These are phyloP conservation scores for Myxozyma melibiosi DNA, from an alignment of 805 yeast genomes.

Conservation along the genomic window DNA sequence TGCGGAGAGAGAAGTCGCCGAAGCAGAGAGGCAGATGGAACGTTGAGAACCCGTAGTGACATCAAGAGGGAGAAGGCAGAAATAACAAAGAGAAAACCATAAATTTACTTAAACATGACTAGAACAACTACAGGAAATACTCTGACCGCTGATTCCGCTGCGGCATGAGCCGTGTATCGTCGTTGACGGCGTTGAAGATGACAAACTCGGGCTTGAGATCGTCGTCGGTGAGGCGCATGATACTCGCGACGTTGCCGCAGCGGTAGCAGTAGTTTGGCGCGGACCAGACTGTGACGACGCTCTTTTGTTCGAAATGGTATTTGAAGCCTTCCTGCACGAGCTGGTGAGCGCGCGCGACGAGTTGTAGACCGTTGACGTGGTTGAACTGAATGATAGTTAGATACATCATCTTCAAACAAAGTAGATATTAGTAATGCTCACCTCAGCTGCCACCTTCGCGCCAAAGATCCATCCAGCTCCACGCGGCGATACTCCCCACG, in stretches of 20 bases:
- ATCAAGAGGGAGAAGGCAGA: no score
- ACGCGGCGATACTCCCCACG: constrained; percentile 97
- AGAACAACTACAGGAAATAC: constrained; percentile 40
- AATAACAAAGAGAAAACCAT: neutral
- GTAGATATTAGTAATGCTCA: neutral
- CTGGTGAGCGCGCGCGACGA: constrained; percentile 96
- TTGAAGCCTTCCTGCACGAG: constrained; percentile 98
- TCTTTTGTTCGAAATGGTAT: constrained; percentile 93
- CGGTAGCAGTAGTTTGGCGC: constrained; percentile 97
- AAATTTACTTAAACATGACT: neutral
- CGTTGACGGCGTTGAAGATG: constrained; percentile 94
- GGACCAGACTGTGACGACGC: constrained; percentile 97
- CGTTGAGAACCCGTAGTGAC: no score
- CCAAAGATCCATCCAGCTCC: constrained; percentile 99
- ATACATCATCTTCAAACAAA: no score
- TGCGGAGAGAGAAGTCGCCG: no score
- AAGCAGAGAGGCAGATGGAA: no score
- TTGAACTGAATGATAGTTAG: constrained; percentile 55
- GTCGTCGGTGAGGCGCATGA: constrained; percentile 90
- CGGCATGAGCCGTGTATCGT: constrained; percentile 47
- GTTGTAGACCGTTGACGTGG: constrained; percentile 83
- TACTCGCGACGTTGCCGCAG: constrained; percentile 98
- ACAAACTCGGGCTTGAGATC: constrained; percentile 79
- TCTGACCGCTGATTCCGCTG: constrained; percentile 45
- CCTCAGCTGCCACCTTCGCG: constrained; percentile 84